Evolutionary conservation across 2,329 filamentous ascomycete genomes (phyloP), one percentile per base, ranked within the genome.

Genomic region (Parastagonospora nodorum): DNA sequence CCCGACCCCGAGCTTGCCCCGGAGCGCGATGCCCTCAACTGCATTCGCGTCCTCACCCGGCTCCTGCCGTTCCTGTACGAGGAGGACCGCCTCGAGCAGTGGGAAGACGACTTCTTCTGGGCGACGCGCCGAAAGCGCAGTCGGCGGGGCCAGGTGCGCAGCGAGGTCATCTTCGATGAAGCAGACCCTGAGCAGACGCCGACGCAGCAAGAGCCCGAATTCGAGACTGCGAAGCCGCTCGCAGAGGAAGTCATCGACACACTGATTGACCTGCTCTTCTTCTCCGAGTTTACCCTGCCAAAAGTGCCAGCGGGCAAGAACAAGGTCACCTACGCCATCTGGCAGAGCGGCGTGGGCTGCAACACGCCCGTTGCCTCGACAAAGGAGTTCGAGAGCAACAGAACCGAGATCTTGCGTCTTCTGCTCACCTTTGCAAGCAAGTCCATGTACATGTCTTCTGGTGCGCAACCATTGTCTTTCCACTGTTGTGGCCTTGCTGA

Each of bases 91-190:
- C 77, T 99, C 43, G 84, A 88, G 54, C 75, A 80, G 60, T 99
- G 94, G 94, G 92, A 97, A 69, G 88, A 96, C 56, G 85, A 83
- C 54, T 96, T 99, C 81, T 97, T 99, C 69, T 97, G 94, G 94
- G 82, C 84, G 1, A 79, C 83, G 40, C 82, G 91, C 61, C 84
- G 84, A 73, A 92, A 87, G 75, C 86, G 72, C 57, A 74, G 66
- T 50, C 65, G 72, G 42, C 62, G 67, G n/a, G 67, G 66, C 50
- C 70, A 74, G 63, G 82, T 85, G 33, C 84, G 64, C 45, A 63
- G 84, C 42, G 90, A 96, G 74, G 84, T 96, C 15, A 80, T 96
- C 19, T 96, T 96, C 66, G 92, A 96, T 67, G 91, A 89, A 68
- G 83, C 83, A 80, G 57, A 80, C 42, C 80, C 82, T 8, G 81